Percentiles rank a stretch among this genome's conserved stretches.
Evolutionary conservation across 108 stramenopile genomes (phyloP).

Genomic region (Mayamaea pseudoterrestris): DNA sequence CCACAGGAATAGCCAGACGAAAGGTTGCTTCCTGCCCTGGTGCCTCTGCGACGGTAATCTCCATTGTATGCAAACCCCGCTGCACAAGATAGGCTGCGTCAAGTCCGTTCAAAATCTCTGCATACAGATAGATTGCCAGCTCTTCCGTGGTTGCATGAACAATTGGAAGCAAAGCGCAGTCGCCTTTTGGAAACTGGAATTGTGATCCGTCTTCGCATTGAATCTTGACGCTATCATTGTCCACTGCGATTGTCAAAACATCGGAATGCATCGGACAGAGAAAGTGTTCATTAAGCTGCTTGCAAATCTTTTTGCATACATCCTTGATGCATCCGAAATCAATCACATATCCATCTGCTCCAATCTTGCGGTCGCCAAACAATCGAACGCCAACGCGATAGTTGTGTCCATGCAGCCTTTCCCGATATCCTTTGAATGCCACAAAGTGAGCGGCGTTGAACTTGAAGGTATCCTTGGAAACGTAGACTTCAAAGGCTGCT

Average conservation of each 20-base stretch:
- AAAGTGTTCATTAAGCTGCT: conserved; percentile 87
- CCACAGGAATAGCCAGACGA: conserved; percentile 36
- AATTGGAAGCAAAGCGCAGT: conserved; percentile 86
- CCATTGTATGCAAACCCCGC: conserved; percentile 77
- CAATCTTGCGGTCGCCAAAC: conserved; percentile 44
- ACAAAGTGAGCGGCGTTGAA: conserved; percentile 97
- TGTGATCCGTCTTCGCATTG: conserved; percentile 77
- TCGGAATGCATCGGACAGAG: conserved; percentile 79
- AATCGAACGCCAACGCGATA: conserved; percentile 74
- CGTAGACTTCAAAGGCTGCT: conserved; percentile 69
- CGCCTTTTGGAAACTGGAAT: conserved; percentile 69
- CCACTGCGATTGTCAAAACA: conserved; percentile 57
- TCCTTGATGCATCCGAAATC: conserved; percentile 91
- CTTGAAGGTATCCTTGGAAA: conserved; percentile 88
- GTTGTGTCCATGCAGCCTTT: conserved; percentile 92
- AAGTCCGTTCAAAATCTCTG: conserved; percentile 45
- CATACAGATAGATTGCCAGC: conserved; percentile 79
- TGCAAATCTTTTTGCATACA: conserved; percentile 68
- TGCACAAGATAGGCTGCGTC: conserved; percentile 42
- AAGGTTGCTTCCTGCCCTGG: conserved; percentile 76
- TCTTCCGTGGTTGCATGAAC: conserved; percentile 93
- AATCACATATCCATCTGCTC: conserved; percentile 82
- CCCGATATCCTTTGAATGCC: conserved; percentile 84
- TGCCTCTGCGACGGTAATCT: conserved; percentile 85
- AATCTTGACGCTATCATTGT: conserved; percentile 32